A percentile compares a stretch with the other conserved stretches of the same genome.
Conservation (phyloP, 1,284 basidiomycete species). For the Apiotrichum porosum region DNA sequence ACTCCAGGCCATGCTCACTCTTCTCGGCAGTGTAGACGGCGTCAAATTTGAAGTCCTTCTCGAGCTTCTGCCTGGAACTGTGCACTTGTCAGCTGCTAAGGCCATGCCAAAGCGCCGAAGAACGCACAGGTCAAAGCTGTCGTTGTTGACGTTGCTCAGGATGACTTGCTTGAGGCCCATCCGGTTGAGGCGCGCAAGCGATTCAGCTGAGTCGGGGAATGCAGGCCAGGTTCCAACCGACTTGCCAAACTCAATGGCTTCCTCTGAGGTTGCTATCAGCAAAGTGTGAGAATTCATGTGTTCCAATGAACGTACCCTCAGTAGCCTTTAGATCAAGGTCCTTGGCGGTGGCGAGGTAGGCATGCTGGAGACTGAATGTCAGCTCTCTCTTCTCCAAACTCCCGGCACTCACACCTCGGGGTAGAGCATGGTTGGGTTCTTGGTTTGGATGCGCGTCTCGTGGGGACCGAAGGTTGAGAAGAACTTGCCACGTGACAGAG, state of each 20-base stretch:
- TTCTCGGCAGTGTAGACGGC: conserved; percentile 33
- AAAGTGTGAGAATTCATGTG: too few relatives aligned
- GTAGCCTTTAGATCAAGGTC: conserved; percentile 10
- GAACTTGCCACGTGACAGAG: conserved; percentile 14
- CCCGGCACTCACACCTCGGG: conserved; percentile 29
- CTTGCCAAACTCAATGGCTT: conserved; percentile 24
- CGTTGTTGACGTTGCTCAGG: conserved; percentile 35
- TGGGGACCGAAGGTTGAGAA: conserved; percentile 20
- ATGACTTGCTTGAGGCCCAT: conserved; percentile 30
- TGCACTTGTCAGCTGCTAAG: neutral
- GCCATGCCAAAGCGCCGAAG: neutral
- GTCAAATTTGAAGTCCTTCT: conserved; percentile 28
- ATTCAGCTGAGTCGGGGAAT: conserved; percentile 30
- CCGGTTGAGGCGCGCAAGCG: conserved; percentile 23
- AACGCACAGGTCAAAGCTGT: conserved; percentile 25
- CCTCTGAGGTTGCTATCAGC: conserved; percentile 8
- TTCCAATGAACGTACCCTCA: conserved; percentile 2
- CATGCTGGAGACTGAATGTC: conserved; percentile 9
- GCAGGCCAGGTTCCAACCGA: conserved; percentile 33
- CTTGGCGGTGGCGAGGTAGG: conserved; percentile 9
- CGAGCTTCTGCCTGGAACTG: conserved; percentile 29
- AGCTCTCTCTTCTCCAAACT: neutral
- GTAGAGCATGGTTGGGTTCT: conserved; percentile 26
- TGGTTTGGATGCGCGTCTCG: conserved; percentile 28
- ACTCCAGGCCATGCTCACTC: conserved; percentile 16